Evolutionary conservation across 164 flowering plant genomes (phyloP), one percentile per base, ranked within the genome.

Genomic region (Piper longum): DNA sequence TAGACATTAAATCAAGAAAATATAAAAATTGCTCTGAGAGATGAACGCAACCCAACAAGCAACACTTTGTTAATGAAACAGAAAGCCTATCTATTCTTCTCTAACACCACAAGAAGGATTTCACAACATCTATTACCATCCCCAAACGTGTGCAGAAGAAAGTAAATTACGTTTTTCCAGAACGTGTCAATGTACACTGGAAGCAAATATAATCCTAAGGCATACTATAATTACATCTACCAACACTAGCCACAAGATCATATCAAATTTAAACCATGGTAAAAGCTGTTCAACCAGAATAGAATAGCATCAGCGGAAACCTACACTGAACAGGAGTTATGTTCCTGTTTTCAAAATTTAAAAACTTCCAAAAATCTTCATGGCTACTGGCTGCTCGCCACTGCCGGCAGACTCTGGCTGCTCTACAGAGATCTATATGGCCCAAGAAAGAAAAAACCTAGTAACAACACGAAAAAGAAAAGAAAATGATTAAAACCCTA

Each of bases 391-490:
- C 96, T 54, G 77, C 79, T 66, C 93, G 79, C 99, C 99, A 95
- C 77, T 95, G 99, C 75, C 81, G 79, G 67, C 99, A 95, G 64
- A 95, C 97, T 70, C 82, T 78, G 59, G 96, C 95, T 67, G 91
- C 89, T 64, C 80, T 80, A 70, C 95, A 90, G 64, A 88, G 95
- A 77, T 87, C 76, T 14, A 75, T 66, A 59, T 81, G 91, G 64
- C 78, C 84, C 85, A 95, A 80, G 78, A 95, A 95, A 54, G 97
- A 88, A 78, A 95, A 88, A 57, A 95, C 97, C 99, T 95, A 26
- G 36, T 26, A 26, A 26, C 36, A 26, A 74, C 41, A 59, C 66
- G 3, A 26, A 63, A 26, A 64, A 40, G n/a, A 45, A 45, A 57
- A 12, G 5, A 59, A 56, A 56, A 55, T 58, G 54, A 40, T 18